phyloP scores from a whole-genome alignment of 345 rosid genomes.

The Reutealis trisperma region DNA sequence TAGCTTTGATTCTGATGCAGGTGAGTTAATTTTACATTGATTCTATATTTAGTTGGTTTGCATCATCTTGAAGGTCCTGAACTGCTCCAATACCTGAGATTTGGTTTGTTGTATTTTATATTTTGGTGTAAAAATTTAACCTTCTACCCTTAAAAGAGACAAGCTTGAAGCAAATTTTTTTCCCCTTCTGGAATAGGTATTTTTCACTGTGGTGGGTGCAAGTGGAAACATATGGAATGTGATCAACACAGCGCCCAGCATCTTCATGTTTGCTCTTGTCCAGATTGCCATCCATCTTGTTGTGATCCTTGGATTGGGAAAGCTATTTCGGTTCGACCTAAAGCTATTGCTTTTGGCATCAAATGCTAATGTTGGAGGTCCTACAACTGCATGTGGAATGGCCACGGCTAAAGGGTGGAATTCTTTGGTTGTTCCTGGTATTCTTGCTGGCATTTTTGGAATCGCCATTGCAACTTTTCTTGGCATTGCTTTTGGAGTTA shows the following conservation, averaged over 20 bases:
- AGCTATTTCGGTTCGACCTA: conserved; percentile 62
- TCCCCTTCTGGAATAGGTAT: conserved; percentile 47
- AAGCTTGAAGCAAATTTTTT: no score
- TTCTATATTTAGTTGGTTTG: neutral
- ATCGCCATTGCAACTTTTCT: conserved; percentile 77
- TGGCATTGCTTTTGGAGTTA: conserved; percentile 58
- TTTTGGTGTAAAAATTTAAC: neutral
- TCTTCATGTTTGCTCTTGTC: conserved; percentile 74
- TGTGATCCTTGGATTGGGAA: conserved; percentile 74
- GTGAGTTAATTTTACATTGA: conserved; percentile 30
- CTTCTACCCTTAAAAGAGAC: neutral
- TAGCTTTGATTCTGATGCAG: conserved; percentile 94
- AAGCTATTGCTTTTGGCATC: conserved; percentile 82
- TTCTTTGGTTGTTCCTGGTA: conserved; percentile 67
- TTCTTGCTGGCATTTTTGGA: conserved; percentile 79
- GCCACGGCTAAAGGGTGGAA: conserved; percentile 87
- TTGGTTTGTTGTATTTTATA: no score
- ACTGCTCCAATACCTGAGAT: neutral
- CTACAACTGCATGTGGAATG: conserved; percentile 93
- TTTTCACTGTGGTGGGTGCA: conserved; percentile 87
- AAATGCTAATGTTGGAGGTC: conserved; percentile 92
- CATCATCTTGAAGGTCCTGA: neutral
- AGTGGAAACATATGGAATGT: conserved; percentile 83
- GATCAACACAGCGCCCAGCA: conserved; percentile 80
- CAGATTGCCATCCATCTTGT: conserved; percentile 75